Percentiles rank a stretch among this genome's conserved stretches.
Evolutionary conservation across 345 rosid species (phyloP).

Genomic region (Bruguiera parviflora): DNA sequence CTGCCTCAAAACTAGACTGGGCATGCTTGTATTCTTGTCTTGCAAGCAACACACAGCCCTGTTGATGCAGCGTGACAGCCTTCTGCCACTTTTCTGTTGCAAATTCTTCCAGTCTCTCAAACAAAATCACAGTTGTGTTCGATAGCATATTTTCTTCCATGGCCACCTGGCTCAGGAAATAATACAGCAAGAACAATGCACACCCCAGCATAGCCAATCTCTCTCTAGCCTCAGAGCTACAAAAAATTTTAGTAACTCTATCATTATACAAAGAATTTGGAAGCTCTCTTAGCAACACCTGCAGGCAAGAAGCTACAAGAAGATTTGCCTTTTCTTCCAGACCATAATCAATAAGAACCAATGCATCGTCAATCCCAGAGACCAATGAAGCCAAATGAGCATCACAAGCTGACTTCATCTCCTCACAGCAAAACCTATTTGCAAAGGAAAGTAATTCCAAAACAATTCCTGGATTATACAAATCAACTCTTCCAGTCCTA

Average conservation of each 20-base stretch:
- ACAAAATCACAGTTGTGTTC: conserved; percentile 43
- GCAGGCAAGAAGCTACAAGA: conserved; percentile 86
- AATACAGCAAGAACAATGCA: conserved; percentile 70
- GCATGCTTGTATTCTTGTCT: conserved; percentile 62
- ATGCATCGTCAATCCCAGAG: conserved; percentile 50
- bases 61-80: conserved; percentile 69
- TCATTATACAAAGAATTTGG: conserved; percentile 53
- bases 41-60: conserved; percentile 69
- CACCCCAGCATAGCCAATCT: conserved; percentile 52
- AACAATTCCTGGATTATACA: conserved; percentile 53
- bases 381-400: conserved; percentile 68
- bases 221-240: conserved; percentile 56
- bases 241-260: conserved; percentile 56
- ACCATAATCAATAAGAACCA: conserved; percentile 69
- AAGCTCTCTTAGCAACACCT: conserved; percentile 66
- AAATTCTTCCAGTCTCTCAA: conserved; percentile 65
- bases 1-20: conserved; percentile 57
- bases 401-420: conserved; percentile 77
- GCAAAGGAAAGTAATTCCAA: conserved; percentile 81
- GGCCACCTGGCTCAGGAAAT: conserved; percentile 81
- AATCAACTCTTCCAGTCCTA: conserved; percentile 57
- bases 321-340: conserved; percentile 65
- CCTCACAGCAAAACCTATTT: conserved; percentile 83
- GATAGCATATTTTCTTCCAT: conserved; percentile 60
- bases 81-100: conserved; percentile 68